phyloP scores from a whole-genome alignment of 139 green algal genomes.

The Edaphochlamys debaryana region DNA sequence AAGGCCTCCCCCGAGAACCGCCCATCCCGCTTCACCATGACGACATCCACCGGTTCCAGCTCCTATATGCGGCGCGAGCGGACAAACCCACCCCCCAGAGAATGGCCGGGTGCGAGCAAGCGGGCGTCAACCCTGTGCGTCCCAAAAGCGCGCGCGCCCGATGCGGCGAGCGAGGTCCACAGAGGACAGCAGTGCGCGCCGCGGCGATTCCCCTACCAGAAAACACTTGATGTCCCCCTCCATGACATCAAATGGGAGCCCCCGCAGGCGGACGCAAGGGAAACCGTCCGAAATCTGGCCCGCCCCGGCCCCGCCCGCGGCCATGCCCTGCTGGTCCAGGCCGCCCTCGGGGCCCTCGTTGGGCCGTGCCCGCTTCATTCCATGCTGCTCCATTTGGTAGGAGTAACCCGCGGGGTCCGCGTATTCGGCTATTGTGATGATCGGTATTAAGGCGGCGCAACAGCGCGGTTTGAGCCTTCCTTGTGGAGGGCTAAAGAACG shows the following conservation, averaged over 20 bases:
- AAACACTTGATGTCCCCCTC: conserved; percentile 84
- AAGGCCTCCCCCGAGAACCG: conserved; percentile 82
- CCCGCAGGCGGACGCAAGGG: conserved; percentile 75
- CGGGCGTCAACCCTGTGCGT: conserved; percentile 2
- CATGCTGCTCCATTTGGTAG: not conserved
- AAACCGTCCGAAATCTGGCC: conserved; percentile 54
- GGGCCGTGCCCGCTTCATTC: conserved; percentile 26
- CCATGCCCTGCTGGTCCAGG: conserved; percentile 36
- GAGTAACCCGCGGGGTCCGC: no score
- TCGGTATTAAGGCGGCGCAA: no score
- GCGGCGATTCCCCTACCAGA: conserved; percentile 67
- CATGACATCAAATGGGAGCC: conserved; percentile 81
- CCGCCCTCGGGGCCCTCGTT: conserved; percentile 28
- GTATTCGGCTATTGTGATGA: no score
- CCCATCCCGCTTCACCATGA: conserved; percentile 74
- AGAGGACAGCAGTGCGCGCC: conserved; percentile 16
- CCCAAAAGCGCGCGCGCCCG: no score
- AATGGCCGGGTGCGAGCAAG: conserved; percentile 27
- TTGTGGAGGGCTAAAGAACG: no score
- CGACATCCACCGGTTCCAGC: conserved; percentile 78
- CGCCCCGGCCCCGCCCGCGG: conserved; percentile 12
- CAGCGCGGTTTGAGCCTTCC: no score
- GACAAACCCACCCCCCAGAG: conserved; percentile 26
- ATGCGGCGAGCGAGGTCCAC: no score
- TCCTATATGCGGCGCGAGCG: conserved; percentile 62